Conservation (phyloP, 2,329 filamentous ascomycete species). For the Verticillium albo-atrum region DNA sequence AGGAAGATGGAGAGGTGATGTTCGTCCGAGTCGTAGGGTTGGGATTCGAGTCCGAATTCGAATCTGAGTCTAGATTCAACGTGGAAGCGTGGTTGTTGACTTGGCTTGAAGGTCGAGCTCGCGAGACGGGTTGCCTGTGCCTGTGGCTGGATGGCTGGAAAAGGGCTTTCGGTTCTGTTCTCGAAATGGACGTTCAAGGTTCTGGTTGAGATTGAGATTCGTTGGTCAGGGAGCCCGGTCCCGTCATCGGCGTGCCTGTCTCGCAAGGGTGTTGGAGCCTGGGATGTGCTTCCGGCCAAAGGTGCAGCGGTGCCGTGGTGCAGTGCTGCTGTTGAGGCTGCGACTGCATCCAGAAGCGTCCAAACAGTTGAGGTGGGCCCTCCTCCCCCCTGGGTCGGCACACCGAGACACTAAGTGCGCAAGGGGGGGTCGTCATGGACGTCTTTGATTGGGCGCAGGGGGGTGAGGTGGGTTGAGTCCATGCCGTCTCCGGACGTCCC, state of each 20-base stretch:
- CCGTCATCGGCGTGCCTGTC: neutral
- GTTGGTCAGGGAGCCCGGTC: neutral
- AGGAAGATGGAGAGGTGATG: neutral
- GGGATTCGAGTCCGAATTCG: too few relatives aligned
- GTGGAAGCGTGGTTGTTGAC: neutral
- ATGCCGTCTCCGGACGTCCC: neutral
- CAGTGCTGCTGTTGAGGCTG: neutral
- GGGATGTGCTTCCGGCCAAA: neutral
- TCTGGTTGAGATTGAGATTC: neutral
- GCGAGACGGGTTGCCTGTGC: neutral
- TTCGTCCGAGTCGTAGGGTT: neutral
- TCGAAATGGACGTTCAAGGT: neutral
- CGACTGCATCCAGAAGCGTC: neutral
- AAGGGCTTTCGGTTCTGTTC: neutral
- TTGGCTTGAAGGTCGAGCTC: neutral
- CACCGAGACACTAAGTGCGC: neutral
- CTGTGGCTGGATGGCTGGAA: neutral
- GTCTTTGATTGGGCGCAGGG: neutral
- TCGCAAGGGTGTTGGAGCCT: neutral
- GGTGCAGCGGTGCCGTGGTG: neutral
- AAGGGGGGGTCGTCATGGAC: neutral
- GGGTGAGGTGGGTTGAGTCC: neutral
- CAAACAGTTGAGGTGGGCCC: neutral
- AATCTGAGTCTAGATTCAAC: neutral
- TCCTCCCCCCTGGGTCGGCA: neutral